Percentiles rank a stretch among this genome's conserved stretches.
These are phyloP conservation scores for Neovahlkampfia damariscottae DNA, from an alignment of 78 protist genomes.

Conservation along the genomic window DNA sequence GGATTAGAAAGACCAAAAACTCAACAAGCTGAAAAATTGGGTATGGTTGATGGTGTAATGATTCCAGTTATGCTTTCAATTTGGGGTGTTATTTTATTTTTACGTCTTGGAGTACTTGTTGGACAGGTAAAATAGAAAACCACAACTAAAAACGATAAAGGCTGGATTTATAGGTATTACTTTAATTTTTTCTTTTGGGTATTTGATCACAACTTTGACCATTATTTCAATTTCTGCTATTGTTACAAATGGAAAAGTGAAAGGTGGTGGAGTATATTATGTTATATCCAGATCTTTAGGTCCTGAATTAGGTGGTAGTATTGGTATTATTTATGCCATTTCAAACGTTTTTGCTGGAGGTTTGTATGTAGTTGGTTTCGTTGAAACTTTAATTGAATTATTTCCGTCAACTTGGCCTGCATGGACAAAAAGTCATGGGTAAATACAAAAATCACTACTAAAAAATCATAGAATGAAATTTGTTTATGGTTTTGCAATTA, in stretches of 20 bases:
- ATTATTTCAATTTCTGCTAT: slow-evolving; percentile 64
- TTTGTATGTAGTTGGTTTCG: slow-evolving; percentile 51
- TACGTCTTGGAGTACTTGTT: slow-evolving; percentile 46
- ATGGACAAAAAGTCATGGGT: neutral
- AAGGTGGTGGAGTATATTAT: slow-evolving; percentile 68
- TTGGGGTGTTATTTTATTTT: slow-evolving; percentile 44
- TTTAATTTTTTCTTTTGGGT: slow-evolving; percentile 15
- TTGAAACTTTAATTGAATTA: slow-evolving; percentile 22
- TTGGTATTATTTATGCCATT: slow-evolving; percentile 49
- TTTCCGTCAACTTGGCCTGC: neutral
- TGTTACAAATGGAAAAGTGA: slow-evolving; percentile 67
- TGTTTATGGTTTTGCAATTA: too few species aligned
- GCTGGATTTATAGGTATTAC: slow-evolving; percentile 15
- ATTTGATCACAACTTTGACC: slow-evolving; percentile 33
- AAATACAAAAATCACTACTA: too few species aligned
- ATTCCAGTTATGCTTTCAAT: slow-evolving; percentile 23
- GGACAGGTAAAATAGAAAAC: too few species aligned
- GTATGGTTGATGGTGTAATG: slow-evolving; percentile 27
- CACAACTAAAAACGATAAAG: too few species aligned
- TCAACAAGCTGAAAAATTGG: neutral
- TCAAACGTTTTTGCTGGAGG: slow-evolving; percentile 41
- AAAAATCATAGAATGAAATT: too few species aligned
- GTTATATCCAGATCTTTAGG: slow-evolving; percentile 69
- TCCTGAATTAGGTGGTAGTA: slow-evolving; percentile 43
- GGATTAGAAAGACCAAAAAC: too few species aligned